Base-by-base conservation (phyloP, 768 basidiomycete genomes). In the Serendipita sp. region DNA sequence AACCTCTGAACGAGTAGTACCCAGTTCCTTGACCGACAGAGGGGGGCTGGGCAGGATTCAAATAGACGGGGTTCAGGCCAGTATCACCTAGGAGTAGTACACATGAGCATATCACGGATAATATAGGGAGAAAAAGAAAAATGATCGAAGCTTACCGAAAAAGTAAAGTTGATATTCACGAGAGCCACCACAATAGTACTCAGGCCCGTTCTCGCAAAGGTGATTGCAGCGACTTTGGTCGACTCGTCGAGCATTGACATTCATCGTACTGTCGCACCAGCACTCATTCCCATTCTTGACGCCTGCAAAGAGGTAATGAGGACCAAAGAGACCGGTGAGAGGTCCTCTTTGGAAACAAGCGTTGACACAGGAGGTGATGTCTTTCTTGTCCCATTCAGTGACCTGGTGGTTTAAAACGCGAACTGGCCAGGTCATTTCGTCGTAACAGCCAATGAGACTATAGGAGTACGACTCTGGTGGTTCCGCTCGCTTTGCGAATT, bases 111-210 rank as follows among this genome's bases (percentile, higher is more conserved):
- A 48, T 48, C 9, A 20, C n/a, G n/a, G 26, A 48, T 48, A 48
- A 48, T 20, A 20, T n/a, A 20, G n/a, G 26, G 45, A 7, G n/a
- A 9, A 48, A 2, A 20, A 9, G n/a, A 2, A 20, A 38, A 7
- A 5, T 38, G 14, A 7, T 14, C 14, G 14, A 2, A 14, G 20
- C 45, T 20, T 48, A 48, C 45, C 26, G 9, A 20, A 20, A 17
- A 20, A 48, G 45, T 48, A 48, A n/a, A 48, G 45, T 48, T 48
- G 45, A 28, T 48, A 48, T n/a, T 48, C 45, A n/a, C 45, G 45
- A 20, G 45, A 48, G n/a, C 45, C 45, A 28, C 45, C 45, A 2
- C 45, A 48, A 2, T 48, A 48, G 9, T 48, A 20, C 9, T 48
- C 26, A 9, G 45, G 45, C 7, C n/a, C n/a, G 45, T 48, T 48